A percentile compares a stretch with the other conserved stretches of the same genome.
Conservation (phyloP, 805 yeast genomes). For the Kazachstania viticola region DNA sequence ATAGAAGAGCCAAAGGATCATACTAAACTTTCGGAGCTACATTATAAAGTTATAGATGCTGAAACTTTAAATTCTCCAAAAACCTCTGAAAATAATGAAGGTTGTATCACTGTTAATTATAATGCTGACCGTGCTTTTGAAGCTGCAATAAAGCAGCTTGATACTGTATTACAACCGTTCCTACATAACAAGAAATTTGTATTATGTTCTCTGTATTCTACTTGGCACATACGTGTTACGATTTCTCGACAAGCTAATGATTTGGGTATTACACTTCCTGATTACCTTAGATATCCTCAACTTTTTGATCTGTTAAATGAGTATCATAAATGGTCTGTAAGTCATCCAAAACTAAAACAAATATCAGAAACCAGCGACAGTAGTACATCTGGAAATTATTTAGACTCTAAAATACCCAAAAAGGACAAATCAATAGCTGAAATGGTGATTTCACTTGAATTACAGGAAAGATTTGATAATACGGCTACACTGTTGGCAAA, state of each 20-base stretch:
- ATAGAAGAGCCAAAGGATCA: constrained; percentile 39
- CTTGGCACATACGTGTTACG: constrained; percentile 67
- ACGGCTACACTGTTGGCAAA: constrained; percentile 2
- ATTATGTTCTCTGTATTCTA: constrained; percentile 51
- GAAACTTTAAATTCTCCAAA: constrained; percentile 31
- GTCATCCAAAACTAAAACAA: constrained; percentile 32
- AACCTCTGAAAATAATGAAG: constrained; percentile 19
- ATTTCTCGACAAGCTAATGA: constrained; percentile 75
- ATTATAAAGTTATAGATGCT: constrained; percentile 56
- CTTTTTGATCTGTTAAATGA: constrained; percentile 70
- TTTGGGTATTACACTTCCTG: constrained; percentile 58
- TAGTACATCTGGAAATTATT: not conserved
- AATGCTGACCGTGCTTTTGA: constrained; percentile 55
- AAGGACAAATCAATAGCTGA: constrained; percentile 9
- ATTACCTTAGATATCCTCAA: constrained; percentile 62
- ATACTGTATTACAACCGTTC: constrained; percentile 30
- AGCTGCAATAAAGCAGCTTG: constrained; percentile 49
- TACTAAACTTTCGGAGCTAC: constrained; percentile 53
- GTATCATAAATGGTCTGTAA: constrained; percentile 57
- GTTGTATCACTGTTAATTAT: constrained; percentile 40
- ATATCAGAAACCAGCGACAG: constrained; percentile 6
- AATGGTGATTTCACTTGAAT: not conserved
- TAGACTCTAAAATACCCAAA: not conserved
- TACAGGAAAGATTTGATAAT: not conserved
- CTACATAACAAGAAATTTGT: constrained; percentile 40